Conservation (phyloP, 768 basidiomycete genomes). For the Imleria badia region DNA sequence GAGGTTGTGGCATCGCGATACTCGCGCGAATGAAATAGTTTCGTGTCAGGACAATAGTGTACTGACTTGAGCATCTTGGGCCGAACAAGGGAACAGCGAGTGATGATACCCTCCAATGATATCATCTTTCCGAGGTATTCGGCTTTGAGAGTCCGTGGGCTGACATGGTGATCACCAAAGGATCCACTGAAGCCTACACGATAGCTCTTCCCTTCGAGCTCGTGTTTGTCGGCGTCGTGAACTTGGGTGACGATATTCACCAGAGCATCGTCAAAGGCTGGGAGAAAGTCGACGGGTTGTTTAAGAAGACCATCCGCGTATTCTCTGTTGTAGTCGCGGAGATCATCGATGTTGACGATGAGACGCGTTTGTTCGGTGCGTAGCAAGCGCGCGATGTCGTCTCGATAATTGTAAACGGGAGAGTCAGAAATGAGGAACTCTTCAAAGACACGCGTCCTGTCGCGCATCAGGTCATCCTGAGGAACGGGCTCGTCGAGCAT, state of each 20-base stretch:
- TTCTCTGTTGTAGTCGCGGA: constrained; percentile 89
- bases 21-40: constrained; percentile 78
- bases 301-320: constrained; percentile 87
- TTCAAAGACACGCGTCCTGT: constrained; percentile 76
- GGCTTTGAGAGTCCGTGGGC: constrained; percentile 86
- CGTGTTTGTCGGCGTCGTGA: constrained; percentile 78
- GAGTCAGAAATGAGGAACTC: constrained; percentile 77
- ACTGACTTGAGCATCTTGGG: constrained; percentile 98
- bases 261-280: constrained; percentile 88
- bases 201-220: constrained; percentile 75
- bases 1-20: constrained; percentile 93
- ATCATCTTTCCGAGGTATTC: constrained; percentile 95
- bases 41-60: constrained; percentile 91
- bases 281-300: constrained; percentile 81
- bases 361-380: constrained; percentile 82
- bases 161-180: constrained; percentile 98
- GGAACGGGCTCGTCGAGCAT: constrained; percentile 55
- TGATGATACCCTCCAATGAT: constrained; percentile 96
- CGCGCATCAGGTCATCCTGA: constrained; percentile 70
- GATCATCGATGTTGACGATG: constrained; percentile 93
- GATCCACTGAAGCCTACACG: constrained; percentile 92
- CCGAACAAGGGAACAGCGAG: constrained; percentile 94
- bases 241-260: constrained; percentile 67
- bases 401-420: constrained; percentile 74
- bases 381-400: constrained; percentile 81